A percentile compares a stretch with the other conserved stretches of the same genome.
These are phyloP conservation scores for Cytidiella melzeri DNA, from an alignment of 768 basidiomycete species.

Conservation along the genomic window DNA sequence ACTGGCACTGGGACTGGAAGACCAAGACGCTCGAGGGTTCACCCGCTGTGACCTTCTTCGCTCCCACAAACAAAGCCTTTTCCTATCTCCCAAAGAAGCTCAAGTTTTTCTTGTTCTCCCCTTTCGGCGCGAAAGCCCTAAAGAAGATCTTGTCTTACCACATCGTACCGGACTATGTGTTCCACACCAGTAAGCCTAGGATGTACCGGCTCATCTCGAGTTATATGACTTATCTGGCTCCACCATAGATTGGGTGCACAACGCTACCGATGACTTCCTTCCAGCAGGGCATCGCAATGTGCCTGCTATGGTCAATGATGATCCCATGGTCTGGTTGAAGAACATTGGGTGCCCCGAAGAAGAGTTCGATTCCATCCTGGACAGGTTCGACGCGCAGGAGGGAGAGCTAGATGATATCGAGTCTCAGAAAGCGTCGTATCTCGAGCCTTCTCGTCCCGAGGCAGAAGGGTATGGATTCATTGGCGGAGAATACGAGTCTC, in stretches of 20 bases:
- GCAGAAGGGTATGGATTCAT: conserved; percentile 3
- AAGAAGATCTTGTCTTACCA: conserved; percentile 56
- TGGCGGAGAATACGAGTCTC: not conserved
- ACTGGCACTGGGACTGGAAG: conserved; percentile 34
- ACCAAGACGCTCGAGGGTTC: conserved; percentile 33
- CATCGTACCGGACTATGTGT: conserved; percentile 40
- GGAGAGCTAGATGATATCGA: too few species aligned
- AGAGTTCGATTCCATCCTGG: not conserved
- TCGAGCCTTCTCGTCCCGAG: conserved; percentile 1
- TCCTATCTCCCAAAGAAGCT: conserved; percentile 43
- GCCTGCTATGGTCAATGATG: not conserved
- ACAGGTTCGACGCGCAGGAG: too few species aligned
- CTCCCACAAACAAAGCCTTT: conserved; percentile 46
- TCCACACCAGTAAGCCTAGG: conserved; percentile 43
- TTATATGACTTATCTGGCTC: not conserved
- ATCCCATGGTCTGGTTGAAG: not conserved
- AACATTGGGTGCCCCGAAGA: not conserved
- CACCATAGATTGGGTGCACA: conserved; percentile 26
- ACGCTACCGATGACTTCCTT: conserved; percentile 19
- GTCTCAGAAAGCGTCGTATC: not conserved
- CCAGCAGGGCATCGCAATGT: not conserved
- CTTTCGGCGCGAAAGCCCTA: conserved; percentile 44
- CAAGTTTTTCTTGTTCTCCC: conserved; percentile 52
- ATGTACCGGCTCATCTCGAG: not conserved
- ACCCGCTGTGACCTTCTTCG: conserved; percentile 47